A percentile compares a stretch with the other conserved stretches of the same genome.
Conservation (phyloP, 768 basidiomycete species). For the Tylopilus vinaceipallidus region DNA sequence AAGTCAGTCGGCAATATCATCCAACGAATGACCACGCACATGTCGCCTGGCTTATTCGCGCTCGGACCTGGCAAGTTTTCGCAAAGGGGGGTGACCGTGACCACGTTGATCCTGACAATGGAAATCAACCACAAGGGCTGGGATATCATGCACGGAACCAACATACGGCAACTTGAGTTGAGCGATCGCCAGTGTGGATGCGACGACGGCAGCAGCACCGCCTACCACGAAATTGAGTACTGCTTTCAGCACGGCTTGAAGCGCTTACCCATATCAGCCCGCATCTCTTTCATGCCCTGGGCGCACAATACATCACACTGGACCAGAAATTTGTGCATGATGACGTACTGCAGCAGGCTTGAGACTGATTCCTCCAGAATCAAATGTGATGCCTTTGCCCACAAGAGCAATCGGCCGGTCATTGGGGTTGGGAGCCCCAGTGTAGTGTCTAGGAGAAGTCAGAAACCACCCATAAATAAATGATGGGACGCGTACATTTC, state of each 20-base stretch:
- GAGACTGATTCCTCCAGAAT: slow-evolving; percentile 84
- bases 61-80: slow-evolving; percentile 83
- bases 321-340: background rate
- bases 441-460: slow-evolving; percentile 61
- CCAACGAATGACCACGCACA: slow-evolving; percentile 43
- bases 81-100: slow-evolving; percentile 69
- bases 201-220: slow-evolving; percentile 77
- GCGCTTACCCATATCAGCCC: slow-evolving; percentile 76
- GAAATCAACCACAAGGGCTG: background rate
- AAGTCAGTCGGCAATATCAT: background rate
- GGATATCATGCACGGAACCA: background rate
- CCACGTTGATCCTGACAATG: slow-evolving; percentile 62
- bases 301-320: background rate
- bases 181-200: slow-evolving; percentile 74
- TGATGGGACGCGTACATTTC: slow-evolving; percentile 57
- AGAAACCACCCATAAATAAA: background rate
- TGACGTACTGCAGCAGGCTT: slow-evolving; percentile 65
- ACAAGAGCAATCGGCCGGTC: slow-evolving; percentile 71
- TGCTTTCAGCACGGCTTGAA: no score
- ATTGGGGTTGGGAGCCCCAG: slow-evolving; percentile 57
- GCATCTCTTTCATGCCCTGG: slow-evolving; percentile 81
- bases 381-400: slow-evolving; percentile 90
- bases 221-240: slow-evolving; percentile 35
- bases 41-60: slow-evolving; percentile 76
- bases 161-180: slow-evolving; percentile 77